These are phyloP conservation scores for Plenodomus lindquistii DNA, from an alignment of 2,329 filamentous ascomycete genomes.

Conservation along the genomic window DNA sequence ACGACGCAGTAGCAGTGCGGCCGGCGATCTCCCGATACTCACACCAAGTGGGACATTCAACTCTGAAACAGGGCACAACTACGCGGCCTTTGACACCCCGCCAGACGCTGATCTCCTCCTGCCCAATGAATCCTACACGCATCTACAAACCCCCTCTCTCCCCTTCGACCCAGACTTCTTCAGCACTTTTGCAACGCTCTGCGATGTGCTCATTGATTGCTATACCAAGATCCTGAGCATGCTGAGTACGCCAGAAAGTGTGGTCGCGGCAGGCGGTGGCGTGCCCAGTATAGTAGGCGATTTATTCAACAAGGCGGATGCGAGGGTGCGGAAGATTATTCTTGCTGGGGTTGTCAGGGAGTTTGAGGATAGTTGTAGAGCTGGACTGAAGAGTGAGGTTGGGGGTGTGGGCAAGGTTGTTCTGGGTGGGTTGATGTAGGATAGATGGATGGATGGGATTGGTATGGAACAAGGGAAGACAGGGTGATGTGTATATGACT, in stretches of 20 bases:
- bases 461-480: neutral
- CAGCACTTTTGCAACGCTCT: slow-evolving; percentile 92
- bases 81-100: slow-evolving; percentile 34
- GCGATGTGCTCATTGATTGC: slow-evolving; percentile 91
- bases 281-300: slow-evolving; percentile 64
- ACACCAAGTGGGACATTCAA: slow-evolving; percentile 12
- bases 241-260: slow-evolving; percentile 68
- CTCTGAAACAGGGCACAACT: slow-evolving; percentile 30
- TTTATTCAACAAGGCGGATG: slow-evolving; percentile 87
- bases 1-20: slow-evolving; percentile 61
- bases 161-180: slow-evolving; percentile 98
- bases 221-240: slow-evolving; percentile 79
- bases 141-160: slow-evolving; percentile 85
- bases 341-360: slow-evolving; percentile 85
- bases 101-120: slow-evolving; percentile 37
- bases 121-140: slow-evolving; percentile 81
- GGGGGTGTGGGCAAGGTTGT: slow-evolving; percentile 87
- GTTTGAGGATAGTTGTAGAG: slow-evolving; percentile 85
- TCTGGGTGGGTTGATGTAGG: slow-evolving; percentile 68
- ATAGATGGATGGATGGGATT: neutral
- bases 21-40: slow-evolving; percentile 49
- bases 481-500: neutral
- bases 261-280: slow-evolving; percentile 28
- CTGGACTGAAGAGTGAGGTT: slow-evolving; percentile 77
- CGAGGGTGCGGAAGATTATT: slow-evolving; percentile 83